Evolutionary conservation across 352 stramenopile species (phyloP), one percentile per base, ranked within the genome.

Genomic region (Globisporangium alternatum): DNA sequence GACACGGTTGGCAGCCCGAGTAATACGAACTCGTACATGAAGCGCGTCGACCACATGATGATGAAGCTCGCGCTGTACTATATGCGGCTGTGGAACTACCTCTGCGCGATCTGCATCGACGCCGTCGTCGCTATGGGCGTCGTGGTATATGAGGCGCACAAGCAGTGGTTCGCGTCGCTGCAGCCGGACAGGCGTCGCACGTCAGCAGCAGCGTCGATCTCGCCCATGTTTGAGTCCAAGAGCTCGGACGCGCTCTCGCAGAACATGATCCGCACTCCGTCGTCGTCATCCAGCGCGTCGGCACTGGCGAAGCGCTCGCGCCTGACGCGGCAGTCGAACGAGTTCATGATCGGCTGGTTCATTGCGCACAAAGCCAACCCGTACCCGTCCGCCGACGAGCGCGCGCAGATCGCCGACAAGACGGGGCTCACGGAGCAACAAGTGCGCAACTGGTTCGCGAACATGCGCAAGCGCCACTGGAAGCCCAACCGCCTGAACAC

Each of bases 381-480:
- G 69, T 95, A 95, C 62, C 86, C 86, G 48, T 89, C 84, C 1
- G 62, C 74, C 1, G 60, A 72, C 8, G 86, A 95, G 70, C 86
- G 86, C 30, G 15, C 69, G 21, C 69, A 87, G 48, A 93, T 95
- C 47, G 84, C 86, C 4, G 74, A 77, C 5, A 79, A 77, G 55
- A 93, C 84, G 3, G 82, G 81, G 0, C 65, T 95, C 31, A 80
- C 76, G 6, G 86, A 93, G 69, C 85, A 92, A 59, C 86, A 95
- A 62, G 85, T 95, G 62, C 85, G 85, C 65, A 93, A 95, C 61
- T 95, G 86, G 86, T 95, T 95, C 69, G 85, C 86, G 21, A 95
- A 95, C 65, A 95, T 95, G 84, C 86, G 86, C 52, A 95, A 95
- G 64, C 84, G 86, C 52, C 86, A 95, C 69, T 95, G 86, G 86